These are phyloP conservation scores for Actinomortierella wolfii DNA, from an alignment of 371 early-diverging fungal species.

Conservation along the genomic window DNA sequence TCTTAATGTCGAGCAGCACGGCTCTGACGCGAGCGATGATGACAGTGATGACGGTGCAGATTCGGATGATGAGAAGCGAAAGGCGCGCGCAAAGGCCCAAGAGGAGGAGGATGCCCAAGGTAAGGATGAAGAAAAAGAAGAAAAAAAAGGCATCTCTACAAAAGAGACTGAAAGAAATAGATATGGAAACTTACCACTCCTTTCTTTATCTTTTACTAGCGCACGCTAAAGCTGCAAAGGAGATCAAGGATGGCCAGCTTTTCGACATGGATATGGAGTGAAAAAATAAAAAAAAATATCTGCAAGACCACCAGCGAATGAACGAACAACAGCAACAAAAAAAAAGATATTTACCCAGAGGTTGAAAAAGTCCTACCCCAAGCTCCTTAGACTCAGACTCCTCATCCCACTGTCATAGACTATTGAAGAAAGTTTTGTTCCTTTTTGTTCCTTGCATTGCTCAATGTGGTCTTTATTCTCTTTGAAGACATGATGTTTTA, in stretches of 20 bases:
- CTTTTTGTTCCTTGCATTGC: too few relatives aligned
- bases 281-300: not conserved
- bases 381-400: too few relatives aligned
- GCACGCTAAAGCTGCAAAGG: slow-evolving; percentile 39
- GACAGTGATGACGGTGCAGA: slow-evolving; percentile 3
- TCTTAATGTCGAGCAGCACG: slow-evolving; percentile 44
- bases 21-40: slow-evolving; percentile 23
- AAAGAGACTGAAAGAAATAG: not conserved
- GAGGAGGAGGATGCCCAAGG: slow-evolving; percentile 45
- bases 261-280: slow-evolving; percentile 48
- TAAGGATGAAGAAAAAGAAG: slow-evolving; percentile 6
- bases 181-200: not conserved
- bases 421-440: too few relatives aligned
- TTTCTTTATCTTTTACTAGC: slow-evolving; percentile 9
- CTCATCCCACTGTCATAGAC: too few relatives aligned
- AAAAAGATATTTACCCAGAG: too few relatives aligned
- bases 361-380: too few relatives aligned
- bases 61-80: slow-evolving; percentile 45
- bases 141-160: not conserved
- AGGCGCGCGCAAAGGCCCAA: slow-evolving; percentile 44
- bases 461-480: too few relatives aligned
- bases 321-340: too few relatives aligned
- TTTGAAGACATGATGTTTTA: too few relatives aligned
- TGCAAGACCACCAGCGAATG: too few relatives aligned
- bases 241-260: slow-evolving; percentile 40